phyloP scores from a whole-genome alignment of 805 yeast species.

The Ogataea nakhonphanomensis region DNA sequence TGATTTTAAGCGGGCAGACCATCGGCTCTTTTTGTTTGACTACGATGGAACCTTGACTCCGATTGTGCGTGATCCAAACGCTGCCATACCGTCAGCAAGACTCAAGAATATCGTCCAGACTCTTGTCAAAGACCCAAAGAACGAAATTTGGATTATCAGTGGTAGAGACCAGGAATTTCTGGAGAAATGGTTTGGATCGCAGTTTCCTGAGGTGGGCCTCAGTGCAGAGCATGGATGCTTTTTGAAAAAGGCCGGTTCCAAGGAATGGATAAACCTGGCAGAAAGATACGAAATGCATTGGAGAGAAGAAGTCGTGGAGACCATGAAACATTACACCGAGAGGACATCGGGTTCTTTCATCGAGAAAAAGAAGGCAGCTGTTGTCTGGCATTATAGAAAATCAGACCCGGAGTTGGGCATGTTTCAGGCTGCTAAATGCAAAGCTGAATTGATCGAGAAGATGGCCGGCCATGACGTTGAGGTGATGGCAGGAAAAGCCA shows the following conservation, averaged over 20 bases:
- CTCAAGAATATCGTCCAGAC: constrained; percentile 55
- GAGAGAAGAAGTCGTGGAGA: constrained; percentile 78
- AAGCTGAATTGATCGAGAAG: constrained; percentile 56
- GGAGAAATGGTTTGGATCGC: constrained; percentile 80
- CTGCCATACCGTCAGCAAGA: constrained; percentile 88
- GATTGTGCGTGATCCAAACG: constrained; percentile 95
- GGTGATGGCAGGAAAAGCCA: constrained; percentile 96
- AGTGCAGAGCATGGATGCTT: constrained; percentile 99
- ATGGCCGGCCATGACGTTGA: constrained; percentile 76
- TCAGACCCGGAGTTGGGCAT: constrained; percentile 92
- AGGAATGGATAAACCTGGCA: constrained; percentile 80
- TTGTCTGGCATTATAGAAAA: constrained; percentile 97
- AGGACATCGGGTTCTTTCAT: constrained; percentile 87
- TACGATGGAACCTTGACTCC: constrained; percentile 98
- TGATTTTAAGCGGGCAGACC: constrained; percentile 55
- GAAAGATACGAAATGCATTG: constrained; percentile 87
- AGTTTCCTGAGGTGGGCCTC: constrained; percentile 62
- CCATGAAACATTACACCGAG: constrained; percentile 73
- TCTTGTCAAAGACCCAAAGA: constrained; percentile 70
- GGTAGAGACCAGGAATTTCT: constrained; percentile 92
- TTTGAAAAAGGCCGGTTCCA: constrained; percentile 64
- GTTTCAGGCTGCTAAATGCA: constrained; percentile 75
- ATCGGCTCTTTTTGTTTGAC: constrained; percentile 84
- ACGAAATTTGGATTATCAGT: constrained; percentile 90
- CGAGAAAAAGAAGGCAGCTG: constrained; percentile 87